Percentiles rank a stretch among this genome's conserved stretches.
These are phyloP conservation scores for Aspergillus brunneoviolaceus DNA, from an alignment of 2,329 filamentous ascomycete species.

Conservation along the genomic window DNA sequence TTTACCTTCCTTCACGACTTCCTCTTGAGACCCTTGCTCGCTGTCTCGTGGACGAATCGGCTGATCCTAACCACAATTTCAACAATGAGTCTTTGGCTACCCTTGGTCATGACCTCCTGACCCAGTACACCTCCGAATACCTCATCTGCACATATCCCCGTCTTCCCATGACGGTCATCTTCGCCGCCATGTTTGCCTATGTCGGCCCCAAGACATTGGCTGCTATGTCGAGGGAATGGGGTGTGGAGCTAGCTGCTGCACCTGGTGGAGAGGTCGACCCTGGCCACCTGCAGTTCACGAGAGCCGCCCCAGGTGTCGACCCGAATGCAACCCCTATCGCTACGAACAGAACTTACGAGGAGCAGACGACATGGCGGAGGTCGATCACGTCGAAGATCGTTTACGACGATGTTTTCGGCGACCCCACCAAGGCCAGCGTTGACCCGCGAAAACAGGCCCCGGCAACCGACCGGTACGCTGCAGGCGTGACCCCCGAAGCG, in stretches of 20 bases:
- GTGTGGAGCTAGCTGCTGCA: constrained; percentile 80
- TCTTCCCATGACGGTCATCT: constrained; percentile 82
- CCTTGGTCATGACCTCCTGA: constrained; percentile 78
- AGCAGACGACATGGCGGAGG: constrained; percentile 62
- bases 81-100: constrained; percentile 85
- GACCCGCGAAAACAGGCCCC: constrained; percentile 27
- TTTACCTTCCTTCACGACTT: constrained; percentile 76
- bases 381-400: constrained; percentile 75
- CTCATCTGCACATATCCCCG: constrained; percentile 87
- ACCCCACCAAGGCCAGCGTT: constrained; percentile 44
- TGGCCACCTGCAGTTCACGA: constrained; percentile 77
- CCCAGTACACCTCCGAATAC: constrained; percentile 86
- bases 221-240: constrained; percentile 79
- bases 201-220: constrained; percentile 72
- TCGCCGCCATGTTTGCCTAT: constrained; percentile 81
- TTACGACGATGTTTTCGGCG: constrained; percentile 82
- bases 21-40: constrained; percentile 84
- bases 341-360: constrained; percentile 44
- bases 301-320: constrained; percentile 45
- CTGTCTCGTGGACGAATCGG: constrained; percentile 79
- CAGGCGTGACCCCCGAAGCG: constrained; percentile 50
- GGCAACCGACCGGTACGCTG: constrained; percentile 15
- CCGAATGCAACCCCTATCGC: constrained; percentile 44
- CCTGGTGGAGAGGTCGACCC: constrained; percentile 91
- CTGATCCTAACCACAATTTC: constrained; percentile 74